Percentiles rank a stretch among this genome's conserved stretches.
phyloP scores from a whole-genome alignment of 2,329 filamentous ascomycete species.

The Aspergillus spinulosporus region DNA sequence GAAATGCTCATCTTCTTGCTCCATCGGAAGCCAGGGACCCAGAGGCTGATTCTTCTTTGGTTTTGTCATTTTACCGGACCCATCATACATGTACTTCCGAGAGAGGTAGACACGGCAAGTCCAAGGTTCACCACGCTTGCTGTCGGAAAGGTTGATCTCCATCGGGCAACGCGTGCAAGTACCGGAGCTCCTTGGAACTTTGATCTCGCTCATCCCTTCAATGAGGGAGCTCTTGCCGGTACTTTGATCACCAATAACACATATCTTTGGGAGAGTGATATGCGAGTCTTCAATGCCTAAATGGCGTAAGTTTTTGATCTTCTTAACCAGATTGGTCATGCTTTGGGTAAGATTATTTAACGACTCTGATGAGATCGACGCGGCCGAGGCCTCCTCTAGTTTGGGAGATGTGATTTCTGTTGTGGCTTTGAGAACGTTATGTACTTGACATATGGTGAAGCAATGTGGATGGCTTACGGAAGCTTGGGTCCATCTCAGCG shows the following conservation, averaged over 20 bases:
- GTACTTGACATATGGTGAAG: background rate
- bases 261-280: slow-evolving; percentile 72
- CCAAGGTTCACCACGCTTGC: slow-evolving; percentile 54
- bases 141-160: slow-evolving; percentile 69
- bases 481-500: background rate
- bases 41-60: slow-evolving; percentile 58
- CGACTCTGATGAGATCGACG: slow-evolving; percentile 14
- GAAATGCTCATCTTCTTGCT: slow-evolving; percentile 57
- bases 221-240: slow-evolving; percentile 74
- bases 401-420: background rate
- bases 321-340: slow-evolving; percentile 42
- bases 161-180: slow-evolving; percentile 81
- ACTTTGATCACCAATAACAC: slow-evolving; percentile 81
- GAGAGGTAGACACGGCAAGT: slow-evolving; percentile 67
- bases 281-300: slow-evolving; percentile 69
- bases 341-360: slow-evolving; percentile 33
- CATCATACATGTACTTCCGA: slow-evolving; percentile 61
- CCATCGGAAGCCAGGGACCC: slow-evolving; percentile 63
- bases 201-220: slow-evolving; percentile 65
- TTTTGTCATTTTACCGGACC: slow-evolving; percentile 36
- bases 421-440: slow-evolving; percentile 31
- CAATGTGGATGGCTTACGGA: background rate
- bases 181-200: slow-evolving; percentile 67
- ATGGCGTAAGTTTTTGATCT: slow-evolving; percentile 62
- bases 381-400: background rate